Evolutionary conservation across 305 asterid genomes (phyloP), one percentile per base, ranked within the genome.

Genomic region (Fraxinus paxiana): DNA sequence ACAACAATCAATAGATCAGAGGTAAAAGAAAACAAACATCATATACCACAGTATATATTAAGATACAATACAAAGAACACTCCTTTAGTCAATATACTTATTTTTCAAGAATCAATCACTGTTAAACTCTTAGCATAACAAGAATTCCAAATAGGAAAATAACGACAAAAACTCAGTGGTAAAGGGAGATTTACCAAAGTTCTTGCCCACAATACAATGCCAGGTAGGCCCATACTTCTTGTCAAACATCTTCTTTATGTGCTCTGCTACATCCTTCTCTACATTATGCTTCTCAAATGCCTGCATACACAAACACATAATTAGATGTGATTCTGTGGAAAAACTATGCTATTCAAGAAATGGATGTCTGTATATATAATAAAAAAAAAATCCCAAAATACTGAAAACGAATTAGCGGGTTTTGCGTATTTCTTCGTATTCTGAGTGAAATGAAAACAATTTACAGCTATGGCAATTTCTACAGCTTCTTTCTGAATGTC

Each of bases 141-240:
- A 67, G 76, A 69, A 69, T 13, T 28, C 20, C 18, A 28, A 69
- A 30, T 30, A 0, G 34, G 22, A 61, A 81, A 22, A 59, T 6
- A 18, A 79, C 4, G 46, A 74, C 78, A 6, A 18, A 46, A 17
- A n/a, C 71, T 1, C 35, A 70, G 80, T 1, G 34, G 69, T 6
- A 48, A 59, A 77, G 73, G 7, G 65, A 30, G 59, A 80, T 86
- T 69, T 91, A 96, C 99, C 99, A 81, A 94, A 96, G 89, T 96
- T 96, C 90, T 92, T 96, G 85, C 99, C 99, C 70, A 94, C 99
- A 84, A 96, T 96, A 88, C 99, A 96, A 84, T 96, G 99, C 99
- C 99, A 96, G 79, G 99, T 96, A 28, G 99, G 97, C 61, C 98
- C 98, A 75, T 94, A 88, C 84, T 92, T 94, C 85, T 91, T 89